Percentiles rank a stretch among this genome's conserved stretches.
phyloP scores from a whole-genome alignment of 1,284 basidiomycete genomes.

The Mycena citricolor region DNA sequence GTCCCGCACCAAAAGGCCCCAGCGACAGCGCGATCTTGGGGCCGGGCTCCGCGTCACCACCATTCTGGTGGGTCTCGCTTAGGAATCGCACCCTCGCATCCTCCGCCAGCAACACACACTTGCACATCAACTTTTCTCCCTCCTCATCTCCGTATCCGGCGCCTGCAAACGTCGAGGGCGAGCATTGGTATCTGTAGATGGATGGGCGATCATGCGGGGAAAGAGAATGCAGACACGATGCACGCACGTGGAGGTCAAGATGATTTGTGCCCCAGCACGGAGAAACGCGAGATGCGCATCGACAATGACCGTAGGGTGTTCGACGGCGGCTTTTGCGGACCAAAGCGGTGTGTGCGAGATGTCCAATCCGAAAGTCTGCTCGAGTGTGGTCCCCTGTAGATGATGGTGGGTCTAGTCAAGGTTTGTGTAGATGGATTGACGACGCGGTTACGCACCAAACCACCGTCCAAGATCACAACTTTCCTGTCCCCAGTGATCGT shows the following conservation, averaged over 20 bases:
- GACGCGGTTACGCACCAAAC: constrained; percentile 55
- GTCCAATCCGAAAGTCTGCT: constrained; percentile 51
- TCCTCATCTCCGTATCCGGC: constrained; percentile 50
- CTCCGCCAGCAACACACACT: constrained; percentile 52
- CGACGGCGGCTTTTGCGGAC: constrained; percentile 60
- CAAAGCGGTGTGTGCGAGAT: constrained; percentile 62
- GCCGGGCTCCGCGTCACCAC: constrained; percentile 18
- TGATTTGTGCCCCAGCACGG: constrained; percentile 57
- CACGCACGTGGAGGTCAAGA: constrained; percentile 63
- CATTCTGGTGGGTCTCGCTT: constrained; percentile 24
- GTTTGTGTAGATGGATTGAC: not conserved
- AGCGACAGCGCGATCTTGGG: constrained; percentile 65
- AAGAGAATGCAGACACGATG: no score
- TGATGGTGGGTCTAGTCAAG: not conserved
- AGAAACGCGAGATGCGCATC: constrained; percentile 61
- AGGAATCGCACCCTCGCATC: constrained; percentile 43
- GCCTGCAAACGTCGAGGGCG: constrained; percentile 51
- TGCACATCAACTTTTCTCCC: constrained; percentile 51
- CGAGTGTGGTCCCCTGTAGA: constrained; percentile 63
- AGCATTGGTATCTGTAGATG: constrained; percentile 60
- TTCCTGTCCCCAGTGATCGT: not conserved
- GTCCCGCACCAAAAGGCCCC: constrained; percentile 72
- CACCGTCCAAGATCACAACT: constrained; percentile 53
- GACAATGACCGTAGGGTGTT: constrained; percentile 52
- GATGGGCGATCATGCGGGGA: no score